Evolutionary conservation across 1,139 yeast genomes (phyloP).

Genomic region (Candida tetrigidarum): DNA sequence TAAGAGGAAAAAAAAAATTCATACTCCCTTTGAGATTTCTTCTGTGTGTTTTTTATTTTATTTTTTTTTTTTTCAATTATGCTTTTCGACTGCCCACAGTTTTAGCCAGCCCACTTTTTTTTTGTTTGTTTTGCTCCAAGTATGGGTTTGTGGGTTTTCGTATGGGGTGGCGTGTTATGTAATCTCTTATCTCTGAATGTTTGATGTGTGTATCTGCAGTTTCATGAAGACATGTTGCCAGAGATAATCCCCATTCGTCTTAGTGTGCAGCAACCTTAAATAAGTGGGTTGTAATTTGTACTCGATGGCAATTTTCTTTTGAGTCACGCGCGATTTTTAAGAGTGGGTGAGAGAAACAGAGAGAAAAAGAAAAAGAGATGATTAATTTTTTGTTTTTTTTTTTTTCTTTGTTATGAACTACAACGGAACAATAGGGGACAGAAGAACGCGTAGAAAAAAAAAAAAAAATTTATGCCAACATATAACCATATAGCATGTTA

Average conservation of each 20-base stretch:
- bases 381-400: too few species aligned
- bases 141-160: not conserved
- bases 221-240: not conserved
- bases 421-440: not conserved
- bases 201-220: not conserved
- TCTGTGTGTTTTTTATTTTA: not conserved
- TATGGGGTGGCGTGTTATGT: not conserved
- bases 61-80: not conserved
- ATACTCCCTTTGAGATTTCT: not conserved
- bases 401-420: not conserved
- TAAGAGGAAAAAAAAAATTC: not conserved
- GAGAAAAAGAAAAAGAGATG: too few species aligned
- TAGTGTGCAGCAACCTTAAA: not conserved
- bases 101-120: constrained; percentile 3
- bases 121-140: not conserved
- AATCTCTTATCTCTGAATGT: not conserved
- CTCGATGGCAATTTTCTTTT: too few species aligned
- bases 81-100: too few species aligned
- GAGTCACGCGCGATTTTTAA: not conserved
- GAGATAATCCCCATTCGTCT: not conserved
- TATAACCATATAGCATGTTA: not conserved
- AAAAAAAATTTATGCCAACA: not conserved
- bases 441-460: not conserved
- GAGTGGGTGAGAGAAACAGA: too few species aligned
- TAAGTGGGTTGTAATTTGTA: not conserved